Evolutionary conservation across 129 eudicot species (phyloP).

Genomic region (Ambrosia trifida): DNA sequence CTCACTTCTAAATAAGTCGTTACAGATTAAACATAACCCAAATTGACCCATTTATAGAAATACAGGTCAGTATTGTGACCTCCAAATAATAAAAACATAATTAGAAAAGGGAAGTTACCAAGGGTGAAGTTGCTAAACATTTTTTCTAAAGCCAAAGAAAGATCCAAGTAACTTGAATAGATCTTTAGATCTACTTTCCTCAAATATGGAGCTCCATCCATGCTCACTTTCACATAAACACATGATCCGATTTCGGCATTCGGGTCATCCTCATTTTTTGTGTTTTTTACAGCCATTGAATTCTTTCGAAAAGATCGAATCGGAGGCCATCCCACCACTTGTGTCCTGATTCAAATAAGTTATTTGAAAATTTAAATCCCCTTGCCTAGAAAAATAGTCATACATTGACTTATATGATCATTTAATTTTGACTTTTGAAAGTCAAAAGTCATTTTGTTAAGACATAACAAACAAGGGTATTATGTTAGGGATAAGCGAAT

Average conservation of each 20-base stretch:
- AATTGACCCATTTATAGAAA: not conserved
- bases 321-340: conserved; percentile 88
- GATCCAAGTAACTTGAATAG: conserved; percentile 47
- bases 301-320: conserved; percentile 67
- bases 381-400: conserved; percentile 6
- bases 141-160: conserved; percentile 63
- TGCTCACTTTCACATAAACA: conserved; percentile 64
- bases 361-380: not conserved
- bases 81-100: not conserved
- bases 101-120: conserved; percentile 37
- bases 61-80: not conserved
- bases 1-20: not conserved
- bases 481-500: no score
- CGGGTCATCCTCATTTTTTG: conserved; percentile 44
- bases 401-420: not conserved
- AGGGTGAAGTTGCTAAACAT: conserved; percentile 72
- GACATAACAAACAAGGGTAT: not conserved
- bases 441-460: not conserved
- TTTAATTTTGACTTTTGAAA: not conserved
- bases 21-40: not conserved
- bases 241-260: conserved; percentile 44
- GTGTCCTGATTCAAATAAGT: conserved; percentile 44
- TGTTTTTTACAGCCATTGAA: conserved; percentile 49
- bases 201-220: conserved; percentile 86
- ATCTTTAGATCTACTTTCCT: conserved; percentile 68